These are phyloP conservation scores for Claviceps sorghi DNA, from an alignment of 2,329 filamentous ascomycete species.

Conservation along the genomic window DNA sequence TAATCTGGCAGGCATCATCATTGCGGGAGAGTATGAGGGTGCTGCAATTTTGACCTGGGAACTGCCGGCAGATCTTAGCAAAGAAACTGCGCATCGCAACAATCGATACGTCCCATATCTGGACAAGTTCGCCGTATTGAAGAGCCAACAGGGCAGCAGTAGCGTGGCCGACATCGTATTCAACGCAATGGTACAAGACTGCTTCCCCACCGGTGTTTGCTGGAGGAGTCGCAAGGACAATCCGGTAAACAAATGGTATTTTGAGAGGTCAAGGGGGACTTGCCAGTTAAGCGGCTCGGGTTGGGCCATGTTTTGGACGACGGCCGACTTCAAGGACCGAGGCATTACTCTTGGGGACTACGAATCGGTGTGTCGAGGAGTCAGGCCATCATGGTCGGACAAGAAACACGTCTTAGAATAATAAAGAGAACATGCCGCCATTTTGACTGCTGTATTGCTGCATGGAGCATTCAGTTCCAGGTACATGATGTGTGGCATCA, in stretches of 20 bases:
- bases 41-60: constrained; percentile 95
- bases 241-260: constrained; percentile 98
- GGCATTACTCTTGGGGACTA: constrained; percentile 49
- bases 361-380: constrained; percentile 55
- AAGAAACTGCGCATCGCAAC: constrained; percentile 37
- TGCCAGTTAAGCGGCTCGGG: constrained; percentile 68
- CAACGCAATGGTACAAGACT: constrained; percentile 82
- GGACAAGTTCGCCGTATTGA: constrained; percentile 93
- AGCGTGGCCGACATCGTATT: constrained; percentile 94
- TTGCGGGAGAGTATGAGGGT: constrained; percentile 93
- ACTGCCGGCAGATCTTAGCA: constrained; percentile 44
- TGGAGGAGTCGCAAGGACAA: constrained; percentile 87
- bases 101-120: constrained; percentile 75
- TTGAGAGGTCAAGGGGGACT: constrained; percentile 73
- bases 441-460: background rate
- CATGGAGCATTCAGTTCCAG: background rate
- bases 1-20: constrained; percentile 78
- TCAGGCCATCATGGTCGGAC: constrained; percentile 50
- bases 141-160: constrained; percentile 72
- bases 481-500: no score
- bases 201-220: constrained; percentile 77
- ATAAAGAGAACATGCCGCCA: background rate
- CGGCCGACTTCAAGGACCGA: constrained; percentile 44
- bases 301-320: constrained; percentile 99
- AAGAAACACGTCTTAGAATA: constrained; percentile 1